These are phyloP conservation scores for Ziziphus jujuba DNA, from an alignment of 306 rosid genomes.

Conservation along the genomic window DNA sequence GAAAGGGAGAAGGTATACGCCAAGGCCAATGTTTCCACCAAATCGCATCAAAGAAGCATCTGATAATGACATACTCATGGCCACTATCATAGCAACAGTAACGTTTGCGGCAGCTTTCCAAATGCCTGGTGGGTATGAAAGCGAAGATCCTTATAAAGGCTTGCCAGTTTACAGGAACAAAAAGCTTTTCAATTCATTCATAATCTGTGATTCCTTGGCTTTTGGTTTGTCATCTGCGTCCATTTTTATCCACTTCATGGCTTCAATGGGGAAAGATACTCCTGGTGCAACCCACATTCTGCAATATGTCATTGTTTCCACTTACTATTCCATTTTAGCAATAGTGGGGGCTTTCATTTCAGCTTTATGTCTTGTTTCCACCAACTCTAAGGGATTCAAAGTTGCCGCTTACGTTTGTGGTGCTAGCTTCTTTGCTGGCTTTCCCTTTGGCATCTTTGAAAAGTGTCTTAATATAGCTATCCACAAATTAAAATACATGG, in stretches of 20 bases:
- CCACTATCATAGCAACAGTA: not conserved
- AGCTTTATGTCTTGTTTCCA: not conserved
- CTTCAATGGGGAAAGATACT: not conserved
- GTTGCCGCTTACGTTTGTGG: not conserved
- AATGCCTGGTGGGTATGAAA: not conserved
- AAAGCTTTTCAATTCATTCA: not conserved
- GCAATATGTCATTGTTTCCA: not conserved
- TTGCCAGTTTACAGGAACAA: not conserved
- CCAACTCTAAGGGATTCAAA: not conserved
- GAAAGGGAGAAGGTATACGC: too few relatives aligned
- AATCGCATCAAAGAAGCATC: too few relatives aligned
- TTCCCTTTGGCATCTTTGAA: too few relatives aligned
- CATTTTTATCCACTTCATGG: not conserved
- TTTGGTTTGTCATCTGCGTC: not conserved
- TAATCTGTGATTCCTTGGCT: not conserved
- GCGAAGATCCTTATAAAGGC: not conserved
- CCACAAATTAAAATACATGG: too few relatives aligned
- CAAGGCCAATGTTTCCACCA: too few relatives aligned
- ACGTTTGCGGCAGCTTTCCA: not conserved
- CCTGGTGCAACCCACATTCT: not conserved
- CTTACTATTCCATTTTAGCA: not conserved
- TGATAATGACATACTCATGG: not conserved
- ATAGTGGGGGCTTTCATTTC: not conserved
- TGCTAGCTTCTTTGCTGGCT: not conserved
- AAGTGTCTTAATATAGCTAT: too few relatives aligned